Percentiles rank a stretch among this genome's conserved stretches.
Evolutionary conservation across 2,329 filamentous ascomycete genomes (phyloP).

Genomic region (Penicillium sp.): DNA sequence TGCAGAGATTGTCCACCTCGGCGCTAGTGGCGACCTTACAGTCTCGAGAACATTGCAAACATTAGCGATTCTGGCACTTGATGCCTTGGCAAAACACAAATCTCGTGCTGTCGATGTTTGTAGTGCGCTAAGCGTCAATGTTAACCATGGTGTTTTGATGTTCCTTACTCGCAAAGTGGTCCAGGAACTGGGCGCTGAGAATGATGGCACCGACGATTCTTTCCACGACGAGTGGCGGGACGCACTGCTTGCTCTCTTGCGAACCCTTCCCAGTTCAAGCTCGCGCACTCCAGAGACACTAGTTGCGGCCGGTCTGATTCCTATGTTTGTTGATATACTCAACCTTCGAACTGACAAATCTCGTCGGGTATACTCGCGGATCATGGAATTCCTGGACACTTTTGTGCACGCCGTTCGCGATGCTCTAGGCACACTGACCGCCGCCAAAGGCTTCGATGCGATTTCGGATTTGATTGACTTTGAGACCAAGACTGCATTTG

Average conservation of each 20-base stretch:
- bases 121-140: conserved; percentile 89
- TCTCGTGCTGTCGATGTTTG: conserved; percentile 79
- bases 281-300: conserved; percentile 79
- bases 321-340: conserved; percentile 86
- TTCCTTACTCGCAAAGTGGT: conserved; percentile 92
- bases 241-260: conserved; percentile 82
- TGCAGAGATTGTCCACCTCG: conserved; percentile 86
- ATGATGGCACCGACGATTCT: conserved; percentile 62
- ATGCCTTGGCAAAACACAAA: conserved; percentile 81
- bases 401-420: conserved; percentile 84
- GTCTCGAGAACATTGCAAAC: conserved; percentile 81
- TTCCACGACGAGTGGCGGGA: conserved; percentile 87
- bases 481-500: conserved; percentile 72
- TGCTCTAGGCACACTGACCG: conserved; percentile 81
- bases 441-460: conserved; percentile 82
- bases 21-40: conserved; percentile 67
- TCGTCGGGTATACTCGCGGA: conserved; percentile 79
- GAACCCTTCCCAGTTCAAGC: conserved; percentile 73
- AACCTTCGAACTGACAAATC: conserved; percentile 80
- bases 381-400: conserved; percentile 85
- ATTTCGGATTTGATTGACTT: conserved; percentile 84
- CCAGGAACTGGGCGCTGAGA: conserved; percentile 71
- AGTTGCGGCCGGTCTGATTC: conserved; percentile 85
- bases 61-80: conserved; percentile 77
- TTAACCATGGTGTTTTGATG: conserved; percentile 93